These are phyloP conservation scores for Lophium mytilinum DNA, from an alignment of 495 filamentous ascomycete species.

Conservation along the genomic window DNA sequence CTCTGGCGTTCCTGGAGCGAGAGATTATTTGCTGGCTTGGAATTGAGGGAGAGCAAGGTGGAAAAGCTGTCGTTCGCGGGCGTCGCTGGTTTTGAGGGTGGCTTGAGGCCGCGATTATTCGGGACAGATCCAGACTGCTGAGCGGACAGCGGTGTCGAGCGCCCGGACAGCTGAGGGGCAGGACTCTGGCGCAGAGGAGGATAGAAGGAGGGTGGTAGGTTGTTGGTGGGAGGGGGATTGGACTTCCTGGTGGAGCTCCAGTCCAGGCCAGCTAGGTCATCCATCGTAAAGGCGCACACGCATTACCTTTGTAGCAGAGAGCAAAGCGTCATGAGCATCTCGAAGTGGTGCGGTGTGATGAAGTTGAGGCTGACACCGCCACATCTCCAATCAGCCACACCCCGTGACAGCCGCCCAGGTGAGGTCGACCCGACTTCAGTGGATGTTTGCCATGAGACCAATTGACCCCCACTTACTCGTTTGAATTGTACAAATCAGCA, in stretches of 20 bases:
- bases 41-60: slow-evolving; percentile 69
- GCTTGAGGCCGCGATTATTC: slow-evolving; percentile 11
- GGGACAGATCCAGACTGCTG: slow-evolving; percentile 32
- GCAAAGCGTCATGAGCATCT: no score
- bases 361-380: no score
- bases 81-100: slow-evolving; percentile 50
- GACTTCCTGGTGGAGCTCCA: slow-evolving; percentile 40
- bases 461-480: no score
- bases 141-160: slow-evolving; percentile 57
- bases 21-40: slow-evolving; percentile 58
- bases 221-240: slow-evolving; percentile 37
- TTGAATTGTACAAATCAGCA: no score
- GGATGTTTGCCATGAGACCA: no score
- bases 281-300: slow-evolving; percentile 35
- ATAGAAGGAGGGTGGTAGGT: slow-evolving; percentile 50
- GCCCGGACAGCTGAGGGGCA: slow-evolving; percentile 49
- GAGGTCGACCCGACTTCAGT: no score
- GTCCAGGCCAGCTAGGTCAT: slow-evolving; percentile 50
- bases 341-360: no score
- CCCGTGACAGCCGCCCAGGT: no score
- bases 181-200: slow-evolving; percentile 54
- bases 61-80: slow-evolving; percentile 79
- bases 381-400: no score
- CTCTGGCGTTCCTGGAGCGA: slow-evolving; percentile 81
- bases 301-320: no score